Evolutionary conservation across 208 protist species (phyloP).

Genomic region (Trypanosoma theileri): DNA sequence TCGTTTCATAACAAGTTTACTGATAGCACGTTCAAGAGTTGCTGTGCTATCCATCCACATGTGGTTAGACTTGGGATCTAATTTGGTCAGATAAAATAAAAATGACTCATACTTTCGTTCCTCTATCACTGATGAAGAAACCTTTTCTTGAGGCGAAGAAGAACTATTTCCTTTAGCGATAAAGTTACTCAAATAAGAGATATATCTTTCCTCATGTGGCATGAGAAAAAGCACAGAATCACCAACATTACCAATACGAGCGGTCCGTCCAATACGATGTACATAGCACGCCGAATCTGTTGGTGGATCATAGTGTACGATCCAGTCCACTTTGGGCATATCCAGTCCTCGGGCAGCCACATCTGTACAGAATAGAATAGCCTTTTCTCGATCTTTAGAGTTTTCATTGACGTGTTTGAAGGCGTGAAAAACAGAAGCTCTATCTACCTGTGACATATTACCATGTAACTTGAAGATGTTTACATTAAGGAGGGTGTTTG

Average conservation of each 20-base stretch:
- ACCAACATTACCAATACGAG: constrained; percentile 72
- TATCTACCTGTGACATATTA: constrained; percentile 77
- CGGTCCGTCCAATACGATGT: constrained; percentile 88
- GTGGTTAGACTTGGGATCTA: constrained; percentile 92
- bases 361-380: constrained; percentile 95
- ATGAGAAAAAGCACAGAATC: constrained; percentile 80
- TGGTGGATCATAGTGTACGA: constrained; percentile 93
- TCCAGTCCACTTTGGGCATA: constrained; percentile 93
- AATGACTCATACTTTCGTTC: constrained; percentile 80
- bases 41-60: constrained; percentile 91
- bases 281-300: constrained; percentile 75
- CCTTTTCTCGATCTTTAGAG: constrained; percentile 22
- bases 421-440: constrained; percentile 63
- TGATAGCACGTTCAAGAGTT: constrained; percentile 92
- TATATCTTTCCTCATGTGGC: constrained; percentile 67
- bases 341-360: constrained; percentile 95
- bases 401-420: constrained; percentile 70
- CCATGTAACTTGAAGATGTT: constrained; percentile 85
- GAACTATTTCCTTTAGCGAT: constrained; percentile 18
- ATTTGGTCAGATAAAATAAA: constrained; percentile 94
- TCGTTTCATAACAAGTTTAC: constrained; percentile 65
- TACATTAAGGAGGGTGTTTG: constrained; percentile 95
- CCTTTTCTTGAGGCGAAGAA: not conserved
- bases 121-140: constrained; percentile 36
- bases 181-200: constrained; percentile 48